Conservation (phyloP, 768 basidiomycete species). For the Omphalotus guepiniiformis region DNA sequence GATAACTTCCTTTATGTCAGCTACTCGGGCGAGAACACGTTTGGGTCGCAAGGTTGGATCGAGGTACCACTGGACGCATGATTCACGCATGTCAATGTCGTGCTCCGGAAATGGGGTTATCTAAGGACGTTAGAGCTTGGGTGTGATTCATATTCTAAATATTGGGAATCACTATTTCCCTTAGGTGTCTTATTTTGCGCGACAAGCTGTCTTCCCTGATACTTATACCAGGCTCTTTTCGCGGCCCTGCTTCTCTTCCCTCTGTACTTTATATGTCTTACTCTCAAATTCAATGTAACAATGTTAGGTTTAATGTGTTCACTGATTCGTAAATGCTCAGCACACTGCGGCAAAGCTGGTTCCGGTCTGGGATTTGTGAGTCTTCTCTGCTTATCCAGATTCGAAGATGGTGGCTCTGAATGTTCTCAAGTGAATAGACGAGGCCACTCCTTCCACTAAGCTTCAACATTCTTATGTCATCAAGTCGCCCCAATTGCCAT, state of each 20-base stretch:
- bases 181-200: background rate
- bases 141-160: slow-evolving; percentile 13
- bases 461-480: too few relatives aligned
- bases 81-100: slow-evolving; percentile 13
- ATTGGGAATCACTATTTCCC: slow-evolving; percentile 9
- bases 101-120: slow-evolving; percentile 16
- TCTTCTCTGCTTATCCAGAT: too few relatives aligned
- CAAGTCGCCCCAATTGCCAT: too few relatives aligned
- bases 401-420: too few relatives aligned
- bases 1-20: slow-evolving; percentile 99
- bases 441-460: too few relatives aligned
- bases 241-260: slow-evolving; percentile 12
- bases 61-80: slow-evolving; percentile 45
- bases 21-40: slow-evolving; percentile 98
- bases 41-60: slow-evolving; percentile 56
- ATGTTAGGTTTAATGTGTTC: background rate
- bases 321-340: too few relatives aligned
- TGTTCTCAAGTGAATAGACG: too few relatives aligned
- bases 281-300: slow-evolving; percentile 15
- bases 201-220: slow-evolving; percentile 15
- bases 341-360: too few relatives aligned
- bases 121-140: slow-evolving; percentile 16
- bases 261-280: slow-evolving; percentile 23
- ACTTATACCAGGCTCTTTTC: slow-evolving; percentile 6
- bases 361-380: too few relatives aligned